phyloP scores from a whole-genome alignment of 1,284 basidiomycete species.

The Pterulicium gracile region DNA sequence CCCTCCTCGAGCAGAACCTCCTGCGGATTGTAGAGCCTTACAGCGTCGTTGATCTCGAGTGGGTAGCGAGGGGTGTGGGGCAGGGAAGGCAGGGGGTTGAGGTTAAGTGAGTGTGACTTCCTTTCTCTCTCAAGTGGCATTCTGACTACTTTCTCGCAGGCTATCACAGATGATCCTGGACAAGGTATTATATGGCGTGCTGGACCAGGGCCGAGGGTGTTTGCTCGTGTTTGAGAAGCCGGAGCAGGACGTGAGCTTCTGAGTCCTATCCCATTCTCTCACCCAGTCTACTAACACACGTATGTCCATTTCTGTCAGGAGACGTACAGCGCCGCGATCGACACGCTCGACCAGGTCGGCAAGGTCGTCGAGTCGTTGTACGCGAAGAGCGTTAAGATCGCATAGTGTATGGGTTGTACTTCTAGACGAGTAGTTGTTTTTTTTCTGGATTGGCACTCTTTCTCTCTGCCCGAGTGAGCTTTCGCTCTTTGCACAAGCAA shows the following conservation, averaged over 20 bases:
- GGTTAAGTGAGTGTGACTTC: constrained; percentile 58
- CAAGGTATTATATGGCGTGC: constrained; percentile 87
- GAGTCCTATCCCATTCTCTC: background rate
- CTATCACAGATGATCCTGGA: constrained; percentile 98
- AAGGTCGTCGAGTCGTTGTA: constrained; percentile 90
- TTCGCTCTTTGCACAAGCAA: no score
- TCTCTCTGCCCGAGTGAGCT: no score
- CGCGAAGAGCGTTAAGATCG: constrained; percentile 52
- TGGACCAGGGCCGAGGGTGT: constrained; percentile 93
- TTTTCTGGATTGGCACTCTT: no score
- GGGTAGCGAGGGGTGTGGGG: constrained; percentile 83
- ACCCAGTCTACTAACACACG: no score
- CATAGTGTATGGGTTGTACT: no score
- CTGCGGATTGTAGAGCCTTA: constrained; percentile 94
- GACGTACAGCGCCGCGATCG: constrained; percentile 79
- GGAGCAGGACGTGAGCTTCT: constrained; percentile 63
- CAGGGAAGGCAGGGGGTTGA: constrained; percentile 92
- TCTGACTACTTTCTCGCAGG: constrained; percentile 26
- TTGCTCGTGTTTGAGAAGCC: constrained; percentile 83
- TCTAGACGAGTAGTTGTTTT: no score
- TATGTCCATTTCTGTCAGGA: constrained; percentile 34
- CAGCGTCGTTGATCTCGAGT: constrained; percentile 82
- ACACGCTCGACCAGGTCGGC: constrained; percentile 82
- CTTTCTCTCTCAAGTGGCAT: background rate
- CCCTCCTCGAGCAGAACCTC: constrained; percentile 90